Base-by-base conservation (phyloP, 306 rosid species). In the Sindora glabra region DNA sequence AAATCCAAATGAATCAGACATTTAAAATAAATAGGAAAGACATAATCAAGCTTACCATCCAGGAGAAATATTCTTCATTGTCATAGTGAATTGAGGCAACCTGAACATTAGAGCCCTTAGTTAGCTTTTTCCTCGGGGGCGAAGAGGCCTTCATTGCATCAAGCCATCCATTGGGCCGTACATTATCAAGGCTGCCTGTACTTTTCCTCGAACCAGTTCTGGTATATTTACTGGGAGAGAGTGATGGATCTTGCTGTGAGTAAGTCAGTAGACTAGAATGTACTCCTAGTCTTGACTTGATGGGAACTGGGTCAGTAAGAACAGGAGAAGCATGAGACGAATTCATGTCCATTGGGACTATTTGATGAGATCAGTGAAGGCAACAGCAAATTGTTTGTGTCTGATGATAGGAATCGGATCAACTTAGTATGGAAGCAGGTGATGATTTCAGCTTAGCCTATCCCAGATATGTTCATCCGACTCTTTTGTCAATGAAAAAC, bases 121-220 rank as follows among this genome's bases (percentile, higher is more conserved):
- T 73, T 2, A 64, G 57, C 77, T 92, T 92, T 83, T 85, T 88
- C 56, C 83, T 65, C 0, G 96, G 95, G 58, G 98, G 98, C 0
- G 98, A 92, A 59, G 98, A 92, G 10, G 98, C 86, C 56, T 65
- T 83, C 98, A 92, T 92, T 54, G 95, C 98, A 60, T 92, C 98
- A 37, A 92, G 73, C 98, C 88, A 88, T n/a, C 95, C 92, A 27
- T 92, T 92, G 47, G 86, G 74, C 42, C 86, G 59, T 0, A 92
- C 95, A 79, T 92, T 96, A 52, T 92, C 96, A 56, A 81, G 52
- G 55, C 73, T 78, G 5, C 75, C 87, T 0, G 77, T 71, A 60
- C 71, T 83, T 66, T 72, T 91, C 71, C 86, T 88, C 12, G 96
- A 77, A 29, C 27, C 68, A 29, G 72, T 70, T 64, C 74, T 56